Base-by-base conservation (phyloP, 1,139 yeast species). In the Debaryomyces sp. region DNA sequence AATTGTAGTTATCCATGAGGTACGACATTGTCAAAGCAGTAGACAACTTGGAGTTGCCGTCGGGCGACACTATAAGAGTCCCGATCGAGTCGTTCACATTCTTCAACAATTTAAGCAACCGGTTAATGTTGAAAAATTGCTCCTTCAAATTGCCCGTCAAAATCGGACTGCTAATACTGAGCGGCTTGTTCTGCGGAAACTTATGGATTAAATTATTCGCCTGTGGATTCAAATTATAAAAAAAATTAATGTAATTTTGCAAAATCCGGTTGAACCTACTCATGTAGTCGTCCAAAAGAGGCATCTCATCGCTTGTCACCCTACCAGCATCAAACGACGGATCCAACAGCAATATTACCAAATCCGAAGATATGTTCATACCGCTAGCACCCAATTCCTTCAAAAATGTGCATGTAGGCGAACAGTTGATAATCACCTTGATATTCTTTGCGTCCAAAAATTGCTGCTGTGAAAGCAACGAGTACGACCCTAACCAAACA, bases 1-100 rank as follows among this genome's bases (percentile, higher is more conserved):
- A 72, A 52, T 66, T 66, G 55, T 75, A 75, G 45, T 61, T 62
- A 57, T 76, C 80, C 79, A 75, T 76, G 52, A 75, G 61, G 49
- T 71, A 73, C 35, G 76, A 68, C 33, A 72, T 64, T 15, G 70
- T 57, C 49, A 75, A 59, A 6, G 73, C 71, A 2, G 75, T 70
- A 36, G 75, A 64, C 38, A 71, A 59, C 44, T 57, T 63, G 32
- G 51, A 50, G 40, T 63, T 61, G 4, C 70, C 66, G 38, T 62
- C 61, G 35, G 68, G 73, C n/a, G 75, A 62, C n/a, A 74, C 62
- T 41, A 75, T 56, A 47, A 74, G 59, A n/a, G 73, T 64, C 47
- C 70, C 71, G 39, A 70, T 64, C n/a, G 63, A 56, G 26, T 58
- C 54, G 52, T 75, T 73, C 44, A 75, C 66, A 37, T 63, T 58